Conservation (phyloP, 257 asterid genomes). For the Solanum rostratum region DNA sequence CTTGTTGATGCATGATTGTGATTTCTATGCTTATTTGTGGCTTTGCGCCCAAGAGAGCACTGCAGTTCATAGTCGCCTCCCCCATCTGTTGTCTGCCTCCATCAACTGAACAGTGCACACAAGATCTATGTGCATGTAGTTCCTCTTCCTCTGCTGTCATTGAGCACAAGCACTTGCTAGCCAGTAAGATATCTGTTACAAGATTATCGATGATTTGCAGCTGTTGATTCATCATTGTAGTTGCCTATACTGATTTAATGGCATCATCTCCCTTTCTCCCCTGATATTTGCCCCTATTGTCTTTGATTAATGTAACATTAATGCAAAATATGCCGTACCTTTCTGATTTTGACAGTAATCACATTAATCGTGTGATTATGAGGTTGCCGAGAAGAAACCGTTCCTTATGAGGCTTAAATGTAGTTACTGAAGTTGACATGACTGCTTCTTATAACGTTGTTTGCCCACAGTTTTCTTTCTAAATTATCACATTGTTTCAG, state of each 20-base stretch:
- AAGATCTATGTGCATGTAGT: background rate
- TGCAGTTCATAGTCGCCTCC: background rate
- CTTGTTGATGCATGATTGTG: background rate
- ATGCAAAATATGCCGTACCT: background rate
- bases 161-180: background rate
- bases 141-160: background rate
- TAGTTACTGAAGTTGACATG: background rate
- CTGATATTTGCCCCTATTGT: background rate
- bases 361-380: background rate
- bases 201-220: background rate
- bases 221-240: background rate
- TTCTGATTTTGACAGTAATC: background rate
- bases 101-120: background rate
- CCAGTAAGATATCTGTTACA: background rate
- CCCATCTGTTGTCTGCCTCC: background rate
- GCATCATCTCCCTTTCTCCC: background rate
- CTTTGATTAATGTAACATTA: background rate
- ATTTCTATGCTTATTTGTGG: background rate
- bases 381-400: background rate
- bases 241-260: background rate
- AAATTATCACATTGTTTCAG: background rate
- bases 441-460: background rate
- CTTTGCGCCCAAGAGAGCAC: background rate
- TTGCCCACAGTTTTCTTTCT: background rate
- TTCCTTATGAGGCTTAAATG: background rate